Evolutionary conservation across 805 yeast species (phyloP), one percentile per base, ranked within the genome.

Genomic region (Metschnikowia cubensis): DNA sequence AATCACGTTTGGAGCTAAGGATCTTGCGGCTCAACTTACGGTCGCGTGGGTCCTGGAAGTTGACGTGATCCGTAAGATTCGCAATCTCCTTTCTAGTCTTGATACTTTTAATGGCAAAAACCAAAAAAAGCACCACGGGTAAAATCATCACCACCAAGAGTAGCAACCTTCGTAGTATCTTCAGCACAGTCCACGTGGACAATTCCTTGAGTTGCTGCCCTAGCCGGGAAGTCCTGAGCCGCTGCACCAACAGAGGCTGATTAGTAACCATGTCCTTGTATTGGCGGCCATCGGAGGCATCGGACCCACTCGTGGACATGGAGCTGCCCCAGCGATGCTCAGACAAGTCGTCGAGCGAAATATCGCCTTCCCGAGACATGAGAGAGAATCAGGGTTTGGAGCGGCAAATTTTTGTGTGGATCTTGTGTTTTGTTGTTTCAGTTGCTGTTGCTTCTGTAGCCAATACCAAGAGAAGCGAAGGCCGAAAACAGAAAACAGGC

Each of bases 1-100:
- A 50, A 54, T 73, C 77, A 20, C 42, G 48, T 7, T 42, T 39
- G 18, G 65, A 58, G 22, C 56, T 35, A 35, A 63, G 45, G 43
- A 41, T 48, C 35, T 56, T 54, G 29, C 51, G 53, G 33, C 55
- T 42, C 50, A 63, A 42, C 21, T 37, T 47, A 5, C 48, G 45
- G 36, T 51, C 47, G 6, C 46, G 47, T 4, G 45, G 50, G 31
- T 45, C 36, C 15, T 47, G 34, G 37, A 44, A 54, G 38, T 58
- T 51, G 11, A 56, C 59, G 25, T 35, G 37, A 21, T 54, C 54
- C 11, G 38, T 29, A 21, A 29, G 45, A 20, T 18, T 33, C 11
- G 42, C 47, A 2, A 25, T 42, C 15, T 35, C 48, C 7, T 21
- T 35, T 3, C 18, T 32, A 10, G 34, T 8, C 17, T 39, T 42